Percentiles rank a stretch among this genome's conserved stretches.
Evolutionary conservation across 2,329 filamentous ascomycete species (phyloP).

Genomic region (Aspergillus alliaceus): DNA sequence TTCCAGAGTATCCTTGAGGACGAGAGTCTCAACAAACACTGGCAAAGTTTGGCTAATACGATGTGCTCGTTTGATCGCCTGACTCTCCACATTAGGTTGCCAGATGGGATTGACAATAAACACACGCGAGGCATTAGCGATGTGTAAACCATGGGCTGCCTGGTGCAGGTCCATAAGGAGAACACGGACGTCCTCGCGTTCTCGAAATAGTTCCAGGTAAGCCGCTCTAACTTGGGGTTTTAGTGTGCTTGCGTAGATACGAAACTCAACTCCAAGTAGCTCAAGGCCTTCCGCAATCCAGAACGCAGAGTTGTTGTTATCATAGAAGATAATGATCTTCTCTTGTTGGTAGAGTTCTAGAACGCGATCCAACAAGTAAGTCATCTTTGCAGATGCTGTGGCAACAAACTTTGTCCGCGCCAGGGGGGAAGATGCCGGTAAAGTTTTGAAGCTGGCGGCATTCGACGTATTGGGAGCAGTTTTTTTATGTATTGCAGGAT

Average conservation of each 20-base stretch:
- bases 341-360: conserved; percentile 66
- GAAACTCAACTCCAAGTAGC: conserved; percentile 62
- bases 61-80: conserved; percentile 87
- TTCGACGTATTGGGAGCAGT: conserved; percentile 23
- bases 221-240: conserved; percentile 65
- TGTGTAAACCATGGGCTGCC: conserved; percentile 83
- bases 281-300: conserved; percentile 84
- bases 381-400: conserved; percentile 82
- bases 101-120: conserved; percentile 89
- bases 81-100: conserved; percentile 79
- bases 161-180: conserved; percentile 89
- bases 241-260: conserved; percentile 57
- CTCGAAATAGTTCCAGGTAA: conserved; percentile 78
- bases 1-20: conserved; percentile 77
- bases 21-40: conserved; percentile 82
- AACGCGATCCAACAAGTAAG: conserved; percentile 77
- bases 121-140: conserved; percentile 77
- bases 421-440: conserved; percentile 53
- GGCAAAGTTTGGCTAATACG: conserved; percentile 78
- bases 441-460: conserved; percentile 24
- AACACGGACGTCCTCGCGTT: conserved; percentile 68
- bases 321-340: conserved; percentile 92
- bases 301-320: conserved; percentile 80
- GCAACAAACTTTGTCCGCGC: conserved; percentile 66
- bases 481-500: conserved; percentile 15